Evolutionary conservation across 495 filamentous ascomycete species (phyloP).

Genomic region (Hypoxylon crocopeplum): DNA sequence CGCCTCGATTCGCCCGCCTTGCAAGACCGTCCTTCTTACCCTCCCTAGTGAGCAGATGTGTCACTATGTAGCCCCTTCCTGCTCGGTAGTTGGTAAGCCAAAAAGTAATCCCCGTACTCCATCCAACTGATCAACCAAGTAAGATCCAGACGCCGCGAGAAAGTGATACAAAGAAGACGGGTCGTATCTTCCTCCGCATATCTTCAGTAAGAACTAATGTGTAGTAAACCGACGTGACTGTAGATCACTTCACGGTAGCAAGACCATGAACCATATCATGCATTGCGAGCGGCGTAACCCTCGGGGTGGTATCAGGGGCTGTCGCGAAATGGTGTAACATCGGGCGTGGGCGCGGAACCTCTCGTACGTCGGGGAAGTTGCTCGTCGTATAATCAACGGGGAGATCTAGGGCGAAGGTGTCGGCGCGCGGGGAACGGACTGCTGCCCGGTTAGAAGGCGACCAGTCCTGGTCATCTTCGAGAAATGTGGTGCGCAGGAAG

Average conservation of each 20-base stretch:
- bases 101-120: constrained; percentile 7
- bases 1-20: constrained; percentile 4
- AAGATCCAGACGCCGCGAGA: background rate
- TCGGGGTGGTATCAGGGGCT: constrained; percentile 30
- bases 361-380: constrained; percentile 32
- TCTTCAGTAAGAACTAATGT: background rate
- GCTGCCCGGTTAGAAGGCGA: constrained; percentile 8
- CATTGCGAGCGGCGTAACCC: constrained; percentile 29
- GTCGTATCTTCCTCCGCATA: background rate
- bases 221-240: background rate
- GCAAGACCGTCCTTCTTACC: background rate
- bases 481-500: constrained; percentile 63
- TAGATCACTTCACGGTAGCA: constrained; percentile 24
- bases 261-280: constrained; percentile 29
- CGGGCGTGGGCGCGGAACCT: constrained; percentile 33
- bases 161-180: background rate
- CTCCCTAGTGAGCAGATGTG: background rate
- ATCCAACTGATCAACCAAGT: constrained; percentile 2
- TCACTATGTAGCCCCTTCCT: constrained; percentile 3
- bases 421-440: constrained; percentile 21
- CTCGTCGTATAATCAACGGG: constrained; percentile 29
- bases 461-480: constrained; percentile 37
- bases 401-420: constrained; percentile 26
- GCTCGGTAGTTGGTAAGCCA: background rate
- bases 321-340: constrained; percentile 25